A percentile compares a stretch with the other conserved stretches of the same genome.
These are phyloP conservation scores for Carex arenaria DNA, from an alignment of 202 grass and related monocot genomes.

Conservation along the genomic window DNA sequence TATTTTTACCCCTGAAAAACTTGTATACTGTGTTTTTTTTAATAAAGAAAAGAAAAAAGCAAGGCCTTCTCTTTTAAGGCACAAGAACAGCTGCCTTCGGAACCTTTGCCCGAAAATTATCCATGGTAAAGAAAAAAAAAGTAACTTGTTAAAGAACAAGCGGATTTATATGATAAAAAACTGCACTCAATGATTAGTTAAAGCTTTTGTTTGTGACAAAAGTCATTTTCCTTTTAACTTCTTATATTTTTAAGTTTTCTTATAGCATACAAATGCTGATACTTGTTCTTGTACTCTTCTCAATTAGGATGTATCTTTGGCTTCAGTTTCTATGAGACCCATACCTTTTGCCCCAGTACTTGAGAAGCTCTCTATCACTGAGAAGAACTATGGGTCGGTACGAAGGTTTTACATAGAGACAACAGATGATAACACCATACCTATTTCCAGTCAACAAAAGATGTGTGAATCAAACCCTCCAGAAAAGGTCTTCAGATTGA, in stretches of 20 bases:
- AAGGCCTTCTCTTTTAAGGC: neutral
- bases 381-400: constrained; percentile 67
- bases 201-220: neutral
- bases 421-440: constrained; percentile 78
- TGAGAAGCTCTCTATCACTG: constrained; percentile 70
- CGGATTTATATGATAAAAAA: neutral
- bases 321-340: constrained; percentile 80
- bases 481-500: constrained; percentile 74
- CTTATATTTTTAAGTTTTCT: neutral
- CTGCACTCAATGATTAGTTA: neutral
- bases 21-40: neutral
- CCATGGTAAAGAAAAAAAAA: neutral
- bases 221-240: neutral
- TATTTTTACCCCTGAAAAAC: neutral
- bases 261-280: constrained; percentile 6
- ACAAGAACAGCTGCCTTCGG: neutral
- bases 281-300: neutral
- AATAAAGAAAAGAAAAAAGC: neutral
- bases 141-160: neutral
- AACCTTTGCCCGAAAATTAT: neutral
- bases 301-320: constrained; percentile 69
- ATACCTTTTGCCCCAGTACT: constrained; percentile 70
- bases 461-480: constrained; percentile 58
- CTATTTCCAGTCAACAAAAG: constrained; percentile 59
- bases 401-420: constrained; percentile 79